Conservation (phyloP, 768 basidiomycete species). For the Vishniacozyma victoriae region DNA sequence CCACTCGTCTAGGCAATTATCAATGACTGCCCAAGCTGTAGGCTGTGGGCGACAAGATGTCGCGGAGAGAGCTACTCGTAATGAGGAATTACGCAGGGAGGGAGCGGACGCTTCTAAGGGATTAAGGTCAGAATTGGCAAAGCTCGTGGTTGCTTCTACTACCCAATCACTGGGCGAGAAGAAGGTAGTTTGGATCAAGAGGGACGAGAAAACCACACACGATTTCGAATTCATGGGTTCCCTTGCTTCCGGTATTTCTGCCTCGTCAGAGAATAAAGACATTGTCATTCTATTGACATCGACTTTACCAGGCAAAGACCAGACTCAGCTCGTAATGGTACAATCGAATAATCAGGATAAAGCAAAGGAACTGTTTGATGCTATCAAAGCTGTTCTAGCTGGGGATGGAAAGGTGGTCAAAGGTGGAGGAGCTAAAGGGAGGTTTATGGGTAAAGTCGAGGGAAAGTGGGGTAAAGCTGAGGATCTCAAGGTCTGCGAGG, state of each 20-base stretch:
- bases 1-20: constrained; percentile 56
- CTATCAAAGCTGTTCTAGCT: constrained; percentile 21
- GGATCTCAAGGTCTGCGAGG: no score
- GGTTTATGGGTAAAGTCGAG: constrained; percentile 41
- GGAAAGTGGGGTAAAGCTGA: constrained; percentile 39
- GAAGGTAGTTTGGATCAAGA: constrained; percentile 16
- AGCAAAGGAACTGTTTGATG: constrained; percentile 33
- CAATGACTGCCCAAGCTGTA: constrained; percentile 57
- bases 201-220: constrained; percentile 34
- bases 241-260: constrained; percentile 1
- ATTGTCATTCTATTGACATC: constrained; percentile 19
- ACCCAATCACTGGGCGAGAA: background rate
- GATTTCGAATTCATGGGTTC: constrained; percentile 40
- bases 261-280: background rate
- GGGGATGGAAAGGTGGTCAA: constrained; percentile 30
- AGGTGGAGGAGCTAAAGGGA: constrained; percentile 45
- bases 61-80: constrained; percentile 57
- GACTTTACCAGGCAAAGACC: constrained; percentile 3
- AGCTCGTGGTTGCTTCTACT: constrained; percentile 11
- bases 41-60: constrained; percentile 65
- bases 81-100: constrained; percentile 51
- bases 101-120: constrained; percentile 3
- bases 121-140: constrained; percentile 21
- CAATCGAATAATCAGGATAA: constrained; percentile 26
- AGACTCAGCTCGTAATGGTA: constrained; percentile 27